phyloP scores from a whole-genome alignment of 768 basidiomycete species.

The Trametes meyenii region DNA sequence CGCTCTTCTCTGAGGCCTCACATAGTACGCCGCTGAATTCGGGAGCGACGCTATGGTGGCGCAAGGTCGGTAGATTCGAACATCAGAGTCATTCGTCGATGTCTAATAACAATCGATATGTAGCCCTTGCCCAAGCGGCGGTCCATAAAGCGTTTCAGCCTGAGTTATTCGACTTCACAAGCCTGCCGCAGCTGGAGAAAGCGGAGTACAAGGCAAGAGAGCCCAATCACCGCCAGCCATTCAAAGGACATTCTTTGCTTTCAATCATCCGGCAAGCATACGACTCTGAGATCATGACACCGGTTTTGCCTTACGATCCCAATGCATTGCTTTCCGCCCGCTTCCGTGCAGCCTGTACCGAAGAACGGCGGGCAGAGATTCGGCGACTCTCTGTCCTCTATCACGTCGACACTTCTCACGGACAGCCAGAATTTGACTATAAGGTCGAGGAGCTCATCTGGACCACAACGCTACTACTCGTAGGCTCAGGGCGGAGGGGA shows the following conservation, averaged over 20 bases:
- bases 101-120: background rate
- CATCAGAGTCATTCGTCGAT: background rate
- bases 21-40: constrained; percentile 57
- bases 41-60: constrained; percentile 51
- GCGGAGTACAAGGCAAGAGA: background rate
- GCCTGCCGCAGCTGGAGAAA: background rate
- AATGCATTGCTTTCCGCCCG: constrained; percentile 44
- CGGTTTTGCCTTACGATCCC: constrained; percentile 55
- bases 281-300: constrained; percentile 50
- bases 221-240: constrained; percentile 28
- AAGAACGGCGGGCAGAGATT: constrained; percentile 49
- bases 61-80: constrained; percentile 39
- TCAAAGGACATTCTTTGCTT: constrained; percentile 45
- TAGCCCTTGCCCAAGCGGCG: constrained; percentile 55
- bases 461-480: constrained; percentile 49
- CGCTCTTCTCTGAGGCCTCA: background rate
- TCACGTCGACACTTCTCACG: constrained; percentile 38
- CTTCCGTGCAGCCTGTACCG: constrained; percentile 36
- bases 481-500: constrained; percentile 48
- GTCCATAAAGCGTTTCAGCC: constrained; percentile 39
- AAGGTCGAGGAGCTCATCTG: constrained; percentile 56
- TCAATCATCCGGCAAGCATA: constrained; percentile 54
- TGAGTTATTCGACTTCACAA: constrained; percentile 36
- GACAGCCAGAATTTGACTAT: constrained; percentile 39
- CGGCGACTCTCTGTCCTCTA: constrained; percentile 45